These are phyloP conservation scores for Articulospora tetracladia DNA, from an alignment of 495 filamentous ascomycete species.

Conservation along the genomic window DNA sequence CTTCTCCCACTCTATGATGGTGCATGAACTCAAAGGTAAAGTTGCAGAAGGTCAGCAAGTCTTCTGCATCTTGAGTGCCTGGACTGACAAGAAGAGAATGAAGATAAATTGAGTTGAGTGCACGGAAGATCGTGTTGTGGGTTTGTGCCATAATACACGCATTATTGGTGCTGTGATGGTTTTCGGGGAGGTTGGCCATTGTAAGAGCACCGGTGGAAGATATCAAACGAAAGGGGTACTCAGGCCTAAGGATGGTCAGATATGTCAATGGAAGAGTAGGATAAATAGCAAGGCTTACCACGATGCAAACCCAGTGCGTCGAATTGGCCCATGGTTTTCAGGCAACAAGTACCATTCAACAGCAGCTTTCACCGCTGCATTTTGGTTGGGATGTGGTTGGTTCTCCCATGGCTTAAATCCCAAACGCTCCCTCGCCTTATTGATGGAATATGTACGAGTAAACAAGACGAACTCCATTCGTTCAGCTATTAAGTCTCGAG, in stretches of 20 bases:
- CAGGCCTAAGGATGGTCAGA: constrained; percentile 3
- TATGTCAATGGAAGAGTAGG: neutral
- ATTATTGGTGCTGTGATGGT: constrained; percentile 9
- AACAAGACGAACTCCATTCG: constrained; percentile 15
- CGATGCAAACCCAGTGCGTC: neutral
- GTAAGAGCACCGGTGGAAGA: constrained; percentile 2
- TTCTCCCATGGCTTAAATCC: constrained; percentile 15
- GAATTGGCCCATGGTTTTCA: constrained; percentile 14
- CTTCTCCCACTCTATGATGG: constrained; percentile 34
- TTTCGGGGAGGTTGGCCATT: neutral
- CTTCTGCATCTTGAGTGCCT: constrained; percentile 8
- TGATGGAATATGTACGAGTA: constrained; percentile 15
- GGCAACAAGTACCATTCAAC: constrained; percentile 11
- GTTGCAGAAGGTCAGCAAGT: constrained; percentile 11
- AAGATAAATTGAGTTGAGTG: constrained; percentile 26
- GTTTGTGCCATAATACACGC: constrained; percentile 22
- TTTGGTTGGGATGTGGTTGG: constrained; percentile 5
- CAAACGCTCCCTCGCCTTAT: constrained; percentile 10
- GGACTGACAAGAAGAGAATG: constrained; percentile 21
- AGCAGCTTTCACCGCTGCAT: constrained; percentile 10
- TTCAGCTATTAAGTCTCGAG: constrained; percentile 3
- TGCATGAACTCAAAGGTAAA: constrained; percentile 25
- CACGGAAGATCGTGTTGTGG: constrained; percentile 29
- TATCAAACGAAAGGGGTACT: constrained; percentile 10
- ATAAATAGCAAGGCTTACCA: constrained; percentile 2